These are phyloP conservation scores for Fusarium luffae DNA, from an alignment of 2,329 filamentous ascomycete genomes.

Conservation along the genomic window DNA sequence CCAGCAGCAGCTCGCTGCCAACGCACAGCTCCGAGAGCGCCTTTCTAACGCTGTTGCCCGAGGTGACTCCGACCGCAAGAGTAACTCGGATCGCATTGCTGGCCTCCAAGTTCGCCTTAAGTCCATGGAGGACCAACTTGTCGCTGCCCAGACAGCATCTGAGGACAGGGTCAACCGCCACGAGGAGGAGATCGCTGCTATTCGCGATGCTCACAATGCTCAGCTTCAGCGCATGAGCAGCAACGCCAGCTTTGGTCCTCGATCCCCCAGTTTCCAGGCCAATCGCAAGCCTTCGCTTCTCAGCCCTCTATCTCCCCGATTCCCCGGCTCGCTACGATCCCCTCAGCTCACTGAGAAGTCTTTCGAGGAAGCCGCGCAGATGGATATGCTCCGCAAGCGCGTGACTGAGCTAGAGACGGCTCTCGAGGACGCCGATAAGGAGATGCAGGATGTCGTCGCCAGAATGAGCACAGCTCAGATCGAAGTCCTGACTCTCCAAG, in stretches of 20 bases:
- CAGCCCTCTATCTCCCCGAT: constrained; percentile 53
- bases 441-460: constrained; percentile 85
- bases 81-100: constrained; percentile 84
- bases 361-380: constrained; percentile 77
- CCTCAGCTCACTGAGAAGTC: constrained; percentile 68
- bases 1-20: constrained; percentile 80
- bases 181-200: constrained; percentile 81
- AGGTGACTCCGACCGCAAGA: constrained; percentile 84
- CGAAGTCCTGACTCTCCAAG: constrained; percentile 82
- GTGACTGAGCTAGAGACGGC: constrained; percentile 89
- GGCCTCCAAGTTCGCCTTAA: constrained; percentile 84
- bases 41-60: constrained; percentile 83
- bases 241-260: constrained; percentile 47
- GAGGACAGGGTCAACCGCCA: constrained; percentile 86
- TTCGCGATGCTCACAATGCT: constrained; percentile 80
- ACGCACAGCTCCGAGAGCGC: constrained; percentile 78
- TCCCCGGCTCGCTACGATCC: constrained; percentile 51
- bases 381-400: constrained; percentile 79
- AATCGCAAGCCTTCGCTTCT: constrained; percentile 50
- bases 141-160: constrained; percentile 83
- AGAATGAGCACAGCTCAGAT: constrained; percentile 86
- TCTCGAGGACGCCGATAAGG: constrained; percentile 66
- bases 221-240: constrained; percentile 81
- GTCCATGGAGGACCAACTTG: constrained; percentile 83
- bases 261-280: constrained; percentile 48